Percentiles rank a stretch among this genome's conserved stretches.
Conservation (phyloP, 257 asterid species). For the Capsicum chinense region DNA sequence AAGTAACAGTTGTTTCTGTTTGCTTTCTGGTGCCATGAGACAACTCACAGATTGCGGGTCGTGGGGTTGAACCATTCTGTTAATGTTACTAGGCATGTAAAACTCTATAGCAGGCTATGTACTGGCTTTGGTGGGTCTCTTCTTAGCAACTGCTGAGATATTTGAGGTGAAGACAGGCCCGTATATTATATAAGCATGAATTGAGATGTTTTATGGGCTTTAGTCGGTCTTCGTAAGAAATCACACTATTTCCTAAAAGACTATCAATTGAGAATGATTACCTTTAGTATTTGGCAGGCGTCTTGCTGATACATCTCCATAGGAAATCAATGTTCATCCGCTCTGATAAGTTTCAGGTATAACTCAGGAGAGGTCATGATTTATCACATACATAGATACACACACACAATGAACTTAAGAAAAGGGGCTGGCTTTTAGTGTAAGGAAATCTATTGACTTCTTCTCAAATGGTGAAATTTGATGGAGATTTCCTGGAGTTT, state of each 20-base stretch:
- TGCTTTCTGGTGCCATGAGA: neutral
- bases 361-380: neutral
- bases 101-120: neutral
- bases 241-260: neutral
- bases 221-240: slow-evolving; percentile 6
- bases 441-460: neutral
- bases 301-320: neutral
- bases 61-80: slow-evolving; percentile 4
- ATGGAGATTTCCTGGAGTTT: neutral
- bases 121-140: slow-evolving; percentile 22
- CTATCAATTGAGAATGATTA: neutral
- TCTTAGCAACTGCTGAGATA: neutral
- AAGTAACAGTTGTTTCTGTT: neutral
- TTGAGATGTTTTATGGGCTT: neutral
- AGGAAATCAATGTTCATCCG: neutral
- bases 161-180: neutral
- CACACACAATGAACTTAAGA: neutral
- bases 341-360: neutral
- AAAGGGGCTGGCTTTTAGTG: neutral
- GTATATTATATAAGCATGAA: neutral
- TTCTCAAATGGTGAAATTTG: slow-evolving; percentile 9
- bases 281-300: neutral
- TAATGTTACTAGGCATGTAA: neutral
- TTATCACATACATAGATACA: neutral
- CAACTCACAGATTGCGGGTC: neutral